Conservation (phyloP, 1,284 basidiomycete species). For the Cryptococcus wingfieldii region DNA sequence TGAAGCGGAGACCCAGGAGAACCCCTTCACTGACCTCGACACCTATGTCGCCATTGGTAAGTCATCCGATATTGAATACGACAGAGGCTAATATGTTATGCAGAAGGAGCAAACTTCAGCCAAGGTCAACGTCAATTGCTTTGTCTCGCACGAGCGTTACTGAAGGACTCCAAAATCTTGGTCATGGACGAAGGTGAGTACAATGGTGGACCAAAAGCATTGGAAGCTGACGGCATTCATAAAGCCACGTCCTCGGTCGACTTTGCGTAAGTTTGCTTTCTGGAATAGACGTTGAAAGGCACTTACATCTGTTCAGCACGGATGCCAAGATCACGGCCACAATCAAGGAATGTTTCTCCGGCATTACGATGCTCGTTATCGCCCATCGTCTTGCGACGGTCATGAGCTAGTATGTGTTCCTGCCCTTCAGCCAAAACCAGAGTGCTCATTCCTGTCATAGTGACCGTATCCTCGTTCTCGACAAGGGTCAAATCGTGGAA, state of each 20-base stretch:
- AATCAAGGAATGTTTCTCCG: slow-evolving; percentile 65
- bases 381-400: slow-evolving; percentile 64
- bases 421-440: not conserved
- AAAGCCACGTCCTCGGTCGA: slow-evolving; percentile 79
- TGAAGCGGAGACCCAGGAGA: slow-evolving; percentile 52
- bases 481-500: slow-evolving; percentile 56
- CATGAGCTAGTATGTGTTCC: slow-evolving; percentile 36
- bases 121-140: slow-evolving; percentile 74
- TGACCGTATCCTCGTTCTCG: slow-evolving; percentile 72
- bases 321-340: slow-evolving; percentile 71
- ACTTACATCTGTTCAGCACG: slow-evolving; percentile 47
- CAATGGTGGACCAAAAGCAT: not conserved
- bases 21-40: slow-evolving; percentile 55
- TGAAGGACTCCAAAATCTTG: slow-evolving; percentile 66
- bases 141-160: slow-evolving; percentile 65
- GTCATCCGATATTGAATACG: slow-evolving; percentile 32
- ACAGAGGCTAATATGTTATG: not conserved
- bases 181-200: slow-evolving; percentile 56
- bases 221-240: not conserved
- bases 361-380: slow-evolving; percentile 64
- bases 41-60: slow-evolving; percentile 38
- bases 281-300: not conserved
- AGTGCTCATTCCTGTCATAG: slow-evolving; percentile 38
- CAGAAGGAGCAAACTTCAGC: slow-evolving; percentile 62
- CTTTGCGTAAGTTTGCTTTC: slow-evolving; percentile 53